Evolutionary conservation across 768 basidiomycete species (phyloP).

Genomic region (Termitomyces sp.): DNA sequence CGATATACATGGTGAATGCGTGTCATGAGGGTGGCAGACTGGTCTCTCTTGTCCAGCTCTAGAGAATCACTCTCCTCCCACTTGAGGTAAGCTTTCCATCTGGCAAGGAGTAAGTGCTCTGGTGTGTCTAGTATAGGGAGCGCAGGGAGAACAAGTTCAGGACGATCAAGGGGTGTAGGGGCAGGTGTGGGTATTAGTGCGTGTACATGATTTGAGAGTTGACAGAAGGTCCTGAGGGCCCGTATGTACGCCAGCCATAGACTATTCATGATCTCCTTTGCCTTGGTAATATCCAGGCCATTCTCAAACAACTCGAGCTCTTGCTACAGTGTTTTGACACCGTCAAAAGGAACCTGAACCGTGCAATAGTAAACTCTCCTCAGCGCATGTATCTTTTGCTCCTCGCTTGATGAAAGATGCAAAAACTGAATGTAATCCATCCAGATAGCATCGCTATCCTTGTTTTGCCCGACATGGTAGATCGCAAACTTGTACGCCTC

Average conservation of each 20-base stretch:
- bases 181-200: slow-evolving; percentile 40
- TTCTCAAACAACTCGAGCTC: slow-evolving; percentile 92
- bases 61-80: too few species aligned
- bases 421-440: slow-evolving; percentile 89
- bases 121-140: too few species aligned
- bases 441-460: slow-evolving; percentile 91
- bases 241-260: slow-evolving; percentile 61
- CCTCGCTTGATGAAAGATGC: slow-evolving; percentile 83
- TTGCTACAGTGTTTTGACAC: slow-evolving; percentile 59
- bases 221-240: slow-evolving; percentile 81
- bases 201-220: slow-evolving; percentile 37
- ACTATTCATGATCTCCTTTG: slow-evolving; percentile 17
- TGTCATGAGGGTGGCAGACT: too few species aligned
- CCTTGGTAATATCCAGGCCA: slow-evolving; percentile 81
- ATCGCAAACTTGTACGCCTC: slow-evolving; percentile 93
- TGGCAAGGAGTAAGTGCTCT: too few species aligned
- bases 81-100: too few species aligned
- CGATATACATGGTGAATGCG: too few species aligned
- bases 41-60: too few species aligned
- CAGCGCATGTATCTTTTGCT: slow-evolving; percentile 89
- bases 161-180: too few species aligned
- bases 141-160: too few species aligned
- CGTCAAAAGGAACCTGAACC: too few species aligned
- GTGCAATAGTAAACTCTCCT: too few species aligned
- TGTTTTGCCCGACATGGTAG: slow-evolving; percentile 83